A percentile compares a stretch with the other conserved stretches of the same genome.
Evolutionary conservation across 2,329 filamentous ascomycete species (phyloP).

Genomic region (Arthrobotrys sphaeroides): DNA sequence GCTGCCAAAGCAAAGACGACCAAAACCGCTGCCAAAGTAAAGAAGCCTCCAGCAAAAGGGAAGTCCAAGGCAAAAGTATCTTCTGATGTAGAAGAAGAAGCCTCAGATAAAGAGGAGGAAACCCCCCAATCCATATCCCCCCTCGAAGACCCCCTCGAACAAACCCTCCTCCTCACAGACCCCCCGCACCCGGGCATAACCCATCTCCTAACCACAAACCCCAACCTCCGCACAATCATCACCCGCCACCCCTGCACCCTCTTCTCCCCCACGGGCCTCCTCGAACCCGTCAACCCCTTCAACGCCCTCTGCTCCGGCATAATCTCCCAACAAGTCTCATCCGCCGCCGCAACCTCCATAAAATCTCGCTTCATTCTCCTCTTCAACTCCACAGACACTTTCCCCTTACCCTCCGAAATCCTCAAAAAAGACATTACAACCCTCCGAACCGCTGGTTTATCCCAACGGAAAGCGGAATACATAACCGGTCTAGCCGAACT

Average conservation of each 20-base stretch:
- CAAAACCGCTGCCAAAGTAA: not conserved
- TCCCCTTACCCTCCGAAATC: conserved; percentile 81
- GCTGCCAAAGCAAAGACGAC: not conserved
- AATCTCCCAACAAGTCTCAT: conserved; percentile 95
- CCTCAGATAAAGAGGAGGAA: not conserved
- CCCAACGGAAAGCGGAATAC: conserved; percentile 95
- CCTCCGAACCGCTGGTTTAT: conserved; percentile 85
- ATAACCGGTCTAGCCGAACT: conserved; percentile 84
- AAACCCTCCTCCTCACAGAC: not conserved
- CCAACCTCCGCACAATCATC: conserved; percentile 29
- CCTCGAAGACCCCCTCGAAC: not conserved
- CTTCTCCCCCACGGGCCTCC: conserved; percentile 83
- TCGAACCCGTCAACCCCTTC: conserved; percentile 84
- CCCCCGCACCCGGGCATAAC: conserved; percentile 32
- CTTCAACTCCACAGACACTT: conserved; percentile 69
- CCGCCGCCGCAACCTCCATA: conserved; percentile 88
- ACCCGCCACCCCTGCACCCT: conserved; percentile 69
- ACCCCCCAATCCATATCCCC: not conserved
- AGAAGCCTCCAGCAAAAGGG: not conserved
- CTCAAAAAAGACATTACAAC: conserved; percentile 70
- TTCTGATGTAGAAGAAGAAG: conserved; percentile 1
- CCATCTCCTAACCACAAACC: conserved; percentile 40
- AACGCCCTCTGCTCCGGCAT: conserved; percentile 83
- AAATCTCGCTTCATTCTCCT: conserved; percentile 82
- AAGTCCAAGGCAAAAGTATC: conserved; percentile 6